Base-by-base conservation (phyloP, 73 alveolate species). In the Paramecium tetraurelia region DNA sequence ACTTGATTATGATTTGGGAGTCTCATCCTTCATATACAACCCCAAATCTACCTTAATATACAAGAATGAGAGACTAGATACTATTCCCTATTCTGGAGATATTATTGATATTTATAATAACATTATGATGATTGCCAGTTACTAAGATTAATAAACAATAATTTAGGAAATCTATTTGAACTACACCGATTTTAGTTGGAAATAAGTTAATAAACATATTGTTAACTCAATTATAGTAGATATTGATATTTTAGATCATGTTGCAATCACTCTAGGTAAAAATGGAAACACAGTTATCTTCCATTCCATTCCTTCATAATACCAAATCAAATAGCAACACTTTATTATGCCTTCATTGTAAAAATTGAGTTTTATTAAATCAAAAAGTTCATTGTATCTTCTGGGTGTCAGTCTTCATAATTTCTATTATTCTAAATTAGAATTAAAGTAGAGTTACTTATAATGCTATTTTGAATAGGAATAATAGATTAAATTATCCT, bases 71-170 rank as follows among this genome's bases (percentile, higher is more conserved):
- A 21, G 27, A 21, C 27, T 63, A 6, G 84, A 10, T 12, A 63
- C 44, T 31, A 63, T 63, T 63, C 84, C 84, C 5, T 63, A 63
- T 63, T 31, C 84, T 63, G 84, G 84, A 27, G 84, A 63, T 63
- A 63, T 63, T 27, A 31, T 63, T 12, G 84, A 63, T 4, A 63
- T 63, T 63, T 24, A 63, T 27, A 33, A 63, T 31, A 63, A 63
- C 9, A 33, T 63, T 3, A 63, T 63, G 84, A 63, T 63, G 84
- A 63, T 63, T 12, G 84, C 50, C 9, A 63, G 50, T 12, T 63
- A 63, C 2, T 63, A 27, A 31, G 29, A 27, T 24, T 27, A 63
- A 63, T 16, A 31, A 27, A 63, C 41, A 14, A 63, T 31, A 3
- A 63, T 63, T 12, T 12, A 27, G 0, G 84, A 63, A 63, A 63